A percentile compares a stretch with the other conserved stretches of the same genome.
These are phyloP conservation scores for Pichia kluyveri DNA, from an alignment of 805 yeast species.

Conservation along the genomic window DNA sequence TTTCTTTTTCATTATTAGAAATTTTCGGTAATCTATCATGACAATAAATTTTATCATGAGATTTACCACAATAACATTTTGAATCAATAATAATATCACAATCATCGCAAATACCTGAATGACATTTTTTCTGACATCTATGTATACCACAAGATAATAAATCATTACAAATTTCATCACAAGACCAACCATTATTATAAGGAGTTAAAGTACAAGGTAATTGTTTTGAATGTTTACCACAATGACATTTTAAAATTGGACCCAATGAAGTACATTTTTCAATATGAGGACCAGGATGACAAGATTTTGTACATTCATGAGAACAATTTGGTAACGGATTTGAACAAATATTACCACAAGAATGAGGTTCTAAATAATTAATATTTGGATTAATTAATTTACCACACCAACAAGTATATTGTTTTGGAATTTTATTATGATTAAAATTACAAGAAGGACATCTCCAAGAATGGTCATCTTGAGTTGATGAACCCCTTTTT, in stretches of 20 bases:
- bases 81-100: constrained; percentile 44
- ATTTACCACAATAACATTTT: constrained; percentile 71
- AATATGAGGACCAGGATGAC: constrained; percentile 90
- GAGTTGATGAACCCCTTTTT: constrained; percentile 57
- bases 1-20: constrained; percentile 12
- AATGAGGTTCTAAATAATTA: constrained; percentile 60
- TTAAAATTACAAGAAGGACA: constrained; percentile 75
- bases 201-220: constrained; percentile 69
- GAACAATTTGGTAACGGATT: constrained; percentile 46
- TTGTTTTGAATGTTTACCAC: constrained; percentile 63
- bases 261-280: constrained; percentile 68
- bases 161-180: constrained; percentile 54
- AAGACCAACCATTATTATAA: constrained; percentile 57
- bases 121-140: constrained; percentile 55
- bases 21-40: constrained; percentile 31
- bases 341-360: constrained; percentile 82
- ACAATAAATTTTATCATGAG: constrained; percentile 36
- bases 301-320: constrained; percentile 64
- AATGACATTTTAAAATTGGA: constrained; percentile 57
- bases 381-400: constrained; percentile 57
- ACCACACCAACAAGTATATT: constrained; percentile 84
- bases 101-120: constrained; percentile 73
- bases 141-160: constrained; percentile 66
- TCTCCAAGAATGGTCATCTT: constrained; percentile 56
- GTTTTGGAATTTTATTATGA: constrained; percentile 38